Evolutionary conservation across 805 yeast species (phyloP).

Genomic region (Cyberlindnera japonica): DNA sequence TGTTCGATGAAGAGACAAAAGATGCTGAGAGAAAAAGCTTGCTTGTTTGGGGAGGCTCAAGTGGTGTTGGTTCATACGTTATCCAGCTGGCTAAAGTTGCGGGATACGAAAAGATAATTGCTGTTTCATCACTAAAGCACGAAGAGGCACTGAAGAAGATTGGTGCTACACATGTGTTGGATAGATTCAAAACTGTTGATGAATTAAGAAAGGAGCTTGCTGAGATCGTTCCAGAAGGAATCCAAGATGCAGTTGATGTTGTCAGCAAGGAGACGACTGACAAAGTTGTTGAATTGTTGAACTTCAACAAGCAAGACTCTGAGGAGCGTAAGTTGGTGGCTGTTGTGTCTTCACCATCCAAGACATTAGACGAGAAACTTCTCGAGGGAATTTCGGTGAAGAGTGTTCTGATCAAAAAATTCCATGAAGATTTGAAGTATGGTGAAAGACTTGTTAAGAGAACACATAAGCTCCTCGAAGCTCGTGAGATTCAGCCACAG

Average conservation of each 20-base stretch:
- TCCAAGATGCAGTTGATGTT: constrained; percentile 41
- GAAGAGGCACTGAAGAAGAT: constrained; percentile 31
- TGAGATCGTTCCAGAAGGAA: constrained; percentile 27
- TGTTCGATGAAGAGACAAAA: constrained; percentile 14
- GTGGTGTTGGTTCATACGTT: constrained; percentile 43
- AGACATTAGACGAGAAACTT: constrained; percentile 20
- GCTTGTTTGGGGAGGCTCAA: constrained; percentile 47
- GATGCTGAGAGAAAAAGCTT: constrained; percentile 15
- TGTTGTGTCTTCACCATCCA: constrained; percentile 36
- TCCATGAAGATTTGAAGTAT: constrained; percentile 40
- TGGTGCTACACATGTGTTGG: constrained; percentile 43
- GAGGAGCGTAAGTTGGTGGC: constrained; percentile 33
- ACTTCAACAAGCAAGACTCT: constrained; percentile 13
- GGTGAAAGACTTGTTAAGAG: constrained; percentile 34
- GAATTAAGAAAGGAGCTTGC: constrained; percentile 22
- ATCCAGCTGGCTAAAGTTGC: constrained; percentile 40
- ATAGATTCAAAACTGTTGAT: constrained; percentile 30
- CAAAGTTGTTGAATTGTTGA: constrained; percentile 30
- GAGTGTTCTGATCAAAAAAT: constrained; percentile 37
- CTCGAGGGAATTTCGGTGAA: constrained; percentile 28
- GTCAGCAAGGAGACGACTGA: constrained; percentile 40
- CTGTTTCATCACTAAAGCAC: constrained; percentile 42
- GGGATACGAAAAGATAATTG: constrained; percentile 36
- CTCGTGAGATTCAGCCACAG: constrained; percentile 32
- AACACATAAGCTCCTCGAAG: constrained; percentile 32